Base-by-base conservation (phyloP, 1,139 yeast genomes). In the Taphrina sp. region DNA sequence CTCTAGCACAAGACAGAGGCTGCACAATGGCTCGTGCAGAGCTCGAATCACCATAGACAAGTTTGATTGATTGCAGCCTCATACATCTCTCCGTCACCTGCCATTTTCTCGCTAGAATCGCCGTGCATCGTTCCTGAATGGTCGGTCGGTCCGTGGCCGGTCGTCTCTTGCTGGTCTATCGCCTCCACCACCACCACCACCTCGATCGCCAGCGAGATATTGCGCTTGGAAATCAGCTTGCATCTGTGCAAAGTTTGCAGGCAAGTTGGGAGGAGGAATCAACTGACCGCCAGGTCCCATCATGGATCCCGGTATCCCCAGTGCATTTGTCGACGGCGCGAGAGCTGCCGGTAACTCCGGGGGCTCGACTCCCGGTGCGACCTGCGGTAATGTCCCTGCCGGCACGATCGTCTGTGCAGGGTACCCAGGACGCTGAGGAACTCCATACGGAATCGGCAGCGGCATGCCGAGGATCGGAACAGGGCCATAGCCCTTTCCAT, bases 391-490 rank as follows among this genome's bases (percentile, higher is more conserved):
- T 39, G n/a, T 45, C 5, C 22, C 34, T 16, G 33, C 28, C 19
- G 47, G 52, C 14, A 35, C 34, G 34, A 43, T 29, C 20, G 47
- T 43, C 7, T 58, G 59, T 3, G 47, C 28, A 7, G 54, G 57
- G 24, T 44, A 37, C 14, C 59, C 62, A 2, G 61, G 59, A 24
- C 54, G 44, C 23, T 47, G 51, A 16, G 56, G 58, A 2, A 46
- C 29, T 5, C 51, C 52, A 26, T 45, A 56, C 3, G 61, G 61
- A 3, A 67, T 66, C 3, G 68, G 67, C 20, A 63, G 57, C 3
- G 67, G 64, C 51, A 64, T 53, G 7, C 61, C 61, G 1, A 60
- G 58, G 23, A 64, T 49, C 34, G 59, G 56, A 1, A 64, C 62
- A 2, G 67, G 68, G 12, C 61, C 57, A 2, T 64, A 65, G 55